phyloP scores from a whole-genome alignment of 139 green algal species.

The Micractinium conductrix region DNA sequence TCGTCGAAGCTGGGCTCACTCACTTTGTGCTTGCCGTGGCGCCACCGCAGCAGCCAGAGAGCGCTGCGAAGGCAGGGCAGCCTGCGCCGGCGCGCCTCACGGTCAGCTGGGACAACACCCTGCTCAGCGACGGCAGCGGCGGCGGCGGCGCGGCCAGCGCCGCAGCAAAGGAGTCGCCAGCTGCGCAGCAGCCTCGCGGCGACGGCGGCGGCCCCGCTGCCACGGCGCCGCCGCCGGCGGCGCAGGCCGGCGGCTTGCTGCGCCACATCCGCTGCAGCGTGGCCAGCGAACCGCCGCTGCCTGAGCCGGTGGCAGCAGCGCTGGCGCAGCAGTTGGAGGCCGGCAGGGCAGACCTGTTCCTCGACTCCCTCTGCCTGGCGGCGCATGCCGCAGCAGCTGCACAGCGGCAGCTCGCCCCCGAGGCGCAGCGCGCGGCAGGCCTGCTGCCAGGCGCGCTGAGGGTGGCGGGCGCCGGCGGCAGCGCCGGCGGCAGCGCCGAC shows the following conservation, averaged over 20 bases:
- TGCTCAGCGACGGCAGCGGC: neutral
- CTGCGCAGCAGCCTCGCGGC: neutral
- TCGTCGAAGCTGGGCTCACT: neutral
- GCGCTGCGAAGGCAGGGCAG: neutral
- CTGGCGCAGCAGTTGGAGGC: slow-evolving; percentile 17
- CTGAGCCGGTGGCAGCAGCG: neutral
- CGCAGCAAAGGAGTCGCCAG: neutral
- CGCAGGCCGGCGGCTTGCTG: neutral
- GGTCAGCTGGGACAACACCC: slow-evolving; percentile 12
- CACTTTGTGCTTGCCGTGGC: slow-evolving; percentile 6
- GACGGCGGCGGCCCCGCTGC: neutral
- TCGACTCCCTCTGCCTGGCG: slow-evolving; percentile 23
- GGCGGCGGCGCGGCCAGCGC: neutral
- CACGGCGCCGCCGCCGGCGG: neutral
- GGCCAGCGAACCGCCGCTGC: neutral
- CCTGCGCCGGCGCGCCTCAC: neutral
- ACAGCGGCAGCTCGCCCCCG: neutral
- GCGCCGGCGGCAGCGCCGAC: neutral
- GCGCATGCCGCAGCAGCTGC: neutral
- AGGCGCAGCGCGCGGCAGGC: slow-evolving; percentile 13
- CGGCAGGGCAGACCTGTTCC: slow-evolving; percentile 8
- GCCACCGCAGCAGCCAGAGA: neutral
- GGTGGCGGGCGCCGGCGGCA: neutral
- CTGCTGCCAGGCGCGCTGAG: slow-evolving; percentile 16
- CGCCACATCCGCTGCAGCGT: slow-evolving; percentile 9